These are phyloP conservation scores for Sugiyamaella americana DNA, from an alignment of 805 yeast species.

Conservation along the genomic window DNA sequence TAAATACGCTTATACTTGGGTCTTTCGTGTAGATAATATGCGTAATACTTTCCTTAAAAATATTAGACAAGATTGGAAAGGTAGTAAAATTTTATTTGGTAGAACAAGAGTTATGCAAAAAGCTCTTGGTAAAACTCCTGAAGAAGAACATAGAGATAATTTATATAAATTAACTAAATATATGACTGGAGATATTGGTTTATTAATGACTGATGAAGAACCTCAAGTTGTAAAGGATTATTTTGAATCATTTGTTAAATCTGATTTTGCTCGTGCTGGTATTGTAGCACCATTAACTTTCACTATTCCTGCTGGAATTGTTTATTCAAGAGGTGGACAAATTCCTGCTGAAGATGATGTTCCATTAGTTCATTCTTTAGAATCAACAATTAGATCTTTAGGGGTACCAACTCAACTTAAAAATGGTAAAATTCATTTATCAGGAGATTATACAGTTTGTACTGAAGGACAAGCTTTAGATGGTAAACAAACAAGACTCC, in stretches of 20 bases:
- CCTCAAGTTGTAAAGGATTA: constrained; percentile 88
- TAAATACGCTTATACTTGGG: constrained; percentile 72
- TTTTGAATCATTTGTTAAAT: constrained; percentile 67
- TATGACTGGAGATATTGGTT: constrained; percentile 75
- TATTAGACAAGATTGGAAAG: constrained; percentile 87
- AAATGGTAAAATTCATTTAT: constrained; percentile 77
- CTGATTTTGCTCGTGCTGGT: constrained; percentile 88
- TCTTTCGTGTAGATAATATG: constrained; percentile 80
- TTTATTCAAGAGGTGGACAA: constrained; percentile 95
- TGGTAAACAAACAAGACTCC: constrained; percentile 82
- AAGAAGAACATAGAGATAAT: constrained; percentile 85
- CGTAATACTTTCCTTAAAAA: constrained; percentile 94
- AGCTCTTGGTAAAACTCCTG: constrained; percentile 82
- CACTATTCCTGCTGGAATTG: constrained; percentile 81
- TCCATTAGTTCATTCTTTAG: constrained; percentile 94
- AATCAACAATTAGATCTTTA: constrained; percentile 82
- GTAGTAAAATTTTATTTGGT: constrained; percentile 83
- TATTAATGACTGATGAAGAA: constrained; percentile 81
- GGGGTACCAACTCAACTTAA: constrained; percentile 89
- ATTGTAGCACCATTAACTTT: constrained; percentile 76
- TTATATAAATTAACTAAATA: constrained; percentile 59
- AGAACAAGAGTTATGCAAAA: constrained; percentile 89
- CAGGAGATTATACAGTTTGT: constrained; percentile 75
- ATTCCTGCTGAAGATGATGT: constrained; percentile 86
- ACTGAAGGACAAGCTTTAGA: constrained; percentile 72